Percentiles rank a stretch among this genome's conserved stretches.
Evolutionary conservation across 192 early-diverging fungal genomes (phyloP).

Genomic region (Thoreauomyces humboldtii): DNA sequence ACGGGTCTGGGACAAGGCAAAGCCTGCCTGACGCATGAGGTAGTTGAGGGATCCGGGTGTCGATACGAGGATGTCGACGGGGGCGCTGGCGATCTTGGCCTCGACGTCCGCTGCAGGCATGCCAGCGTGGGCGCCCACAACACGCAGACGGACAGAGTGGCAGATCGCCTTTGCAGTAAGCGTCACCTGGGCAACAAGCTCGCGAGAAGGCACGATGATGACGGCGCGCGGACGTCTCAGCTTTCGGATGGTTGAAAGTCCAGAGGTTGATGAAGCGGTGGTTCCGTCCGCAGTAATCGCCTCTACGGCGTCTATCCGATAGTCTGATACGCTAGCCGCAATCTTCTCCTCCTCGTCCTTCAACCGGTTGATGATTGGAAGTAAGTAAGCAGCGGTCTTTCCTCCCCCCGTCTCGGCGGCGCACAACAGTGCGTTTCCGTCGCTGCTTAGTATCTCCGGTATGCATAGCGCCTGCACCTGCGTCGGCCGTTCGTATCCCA

Average conservation of each 20-base stretch:
- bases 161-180: conserved; percentile 68
- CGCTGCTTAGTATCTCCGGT: conserved; percentile 57
- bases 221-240: conserved; percentile 79
- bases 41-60: conserved; percentile 72
- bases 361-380: conserved; percentile 74
- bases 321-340: conserved; percentile 9
- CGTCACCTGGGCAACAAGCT: conserved; percentile 79
- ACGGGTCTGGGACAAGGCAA: conserved; percentile 61
- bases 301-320: conserved; percentile 1
- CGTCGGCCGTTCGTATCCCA: conserved; percentile 59
- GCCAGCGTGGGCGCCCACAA: conserved; percentile 47
- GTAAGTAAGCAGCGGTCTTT: conserved; percentile 86
- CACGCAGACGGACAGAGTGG: conserved; percentile 67
- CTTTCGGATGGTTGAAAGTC: conserved; percentile 50
- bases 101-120: conserved; percentile 3
- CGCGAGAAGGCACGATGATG: conserved; percentile 83
- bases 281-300: conserved; percentile 13
- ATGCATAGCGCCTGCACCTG: conserved; percentile 84
- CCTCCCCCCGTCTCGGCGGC: conserved; percentile 91
- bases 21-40: conserved; percentile 46
- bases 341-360: conserved; percentile 54
- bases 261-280: conserved; percentile 1
- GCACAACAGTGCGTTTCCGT: conserved; percentile 49
- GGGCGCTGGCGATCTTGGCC: conserved; percentile 48
- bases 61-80: conserved; percentile 80